Base-by-base conservation (phyloP, 2,329 filamentous ascomycete species). In the Didymella glomerata region DNA sequence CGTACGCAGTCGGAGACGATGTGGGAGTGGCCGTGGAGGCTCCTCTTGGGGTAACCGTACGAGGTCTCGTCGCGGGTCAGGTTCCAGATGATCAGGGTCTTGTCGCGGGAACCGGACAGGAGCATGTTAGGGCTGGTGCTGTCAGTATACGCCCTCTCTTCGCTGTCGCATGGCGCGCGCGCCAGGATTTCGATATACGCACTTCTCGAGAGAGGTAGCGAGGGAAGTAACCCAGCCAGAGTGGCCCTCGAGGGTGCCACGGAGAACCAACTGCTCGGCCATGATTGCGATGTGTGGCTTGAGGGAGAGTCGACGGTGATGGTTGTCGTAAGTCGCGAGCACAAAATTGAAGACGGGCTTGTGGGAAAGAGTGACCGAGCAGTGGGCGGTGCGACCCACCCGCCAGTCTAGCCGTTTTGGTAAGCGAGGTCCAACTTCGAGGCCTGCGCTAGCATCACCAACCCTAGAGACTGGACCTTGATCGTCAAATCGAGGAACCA, bases 11-110 rank as follows among this genome's bases (percentile, higher is more conserved):
- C 95, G 82, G 95, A 98, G 81, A 99, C 93, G 82, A 99, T 99
- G 90, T 99, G 95, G 70, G 93, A 97, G 88, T 99, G 95, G 79
- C 95, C 95, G 85, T 96, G 90, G 75, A 99, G 93, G 80, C 92
- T 96, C 85, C 95, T 90, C 90, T 99, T 98, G 80, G 95, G 95
- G 88, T 97, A 97, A 77, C 95, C 95, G 88, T 98, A 99, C 80
- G 92, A 90, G 81, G 89, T 89, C 86, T 98, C 95, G 83, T 98
- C 93, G 84, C 95, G 94, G 83, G 95, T 98, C 79, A 99, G 88
- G 88, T 97, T 97, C 95, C 95, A 99, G 89, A 99, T 96, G 86
- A 99, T 99, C 82, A 99, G 87, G 74, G 91, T 92, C 91, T 98
- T 97, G 88, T 99, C 95, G 85, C 95, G 93, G 81, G 88, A 92